These are phyloP conservation scores for Pleoardoris graminearum DNA, from an alignment of 2,329 filamentous ascomycete genomes.

Conservation along the genomic window DNA sequence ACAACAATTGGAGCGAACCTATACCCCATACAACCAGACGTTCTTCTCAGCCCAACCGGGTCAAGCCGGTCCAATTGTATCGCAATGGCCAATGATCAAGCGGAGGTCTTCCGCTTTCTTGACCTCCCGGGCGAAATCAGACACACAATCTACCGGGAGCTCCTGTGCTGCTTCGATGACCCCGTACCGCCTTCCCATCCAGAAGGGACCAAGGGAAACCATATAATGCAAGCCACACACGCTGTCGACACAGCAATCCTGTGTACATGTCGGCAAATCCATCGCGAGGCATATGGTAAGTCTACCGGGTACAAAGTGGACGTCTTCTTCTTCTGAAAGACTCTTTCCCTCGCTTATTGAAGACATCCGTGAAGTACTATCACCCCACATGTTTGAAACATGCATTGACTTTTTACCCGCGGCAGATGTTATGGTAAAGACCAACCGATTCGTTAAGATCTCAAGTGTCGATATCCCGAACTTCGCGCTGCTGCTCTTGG, in stretches of 20 bases:
- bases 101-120: constrained; percentile 9
- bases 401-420: too few relatives aligned
- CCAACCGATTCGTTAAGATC: constrained; percentile 17
- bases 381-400: too few relatives aligned
- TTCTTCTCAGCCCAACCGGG: too few relatives aligned
- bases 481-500: neutral
- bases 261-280: constrained; percentile 14
- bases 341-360: too few relatives aligned
- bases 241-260: constrained; percentile 16
- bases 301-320: too few relatives aligned
- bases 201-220: neutral
- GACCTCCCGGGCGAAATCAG: constrained; percentile 19
- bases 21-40: too few relatives aligned
- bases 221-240: neutral
- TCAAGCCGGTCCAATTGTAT: too few relatives aligned
- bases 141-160: constrained; percentile 13
- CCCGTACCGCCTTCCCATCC: neutral
- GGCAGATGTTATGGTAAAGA: constrained; percentile 25
- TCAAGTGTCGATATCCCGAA: neutral
- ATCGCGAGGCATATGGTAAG: constrained; percentile 24
- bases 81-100: neutral
- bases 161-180: constrained; percentile 13
- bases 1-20: too few relatives aligned
- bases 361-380: too few relatives aligned
- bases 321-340: too few relatives aligned